These are phyloP conservation scores for Anthracocystis walkeri DNA, from an alignment of 1,284 basidiomycete species.

Conservation along the genomic window DNA sequence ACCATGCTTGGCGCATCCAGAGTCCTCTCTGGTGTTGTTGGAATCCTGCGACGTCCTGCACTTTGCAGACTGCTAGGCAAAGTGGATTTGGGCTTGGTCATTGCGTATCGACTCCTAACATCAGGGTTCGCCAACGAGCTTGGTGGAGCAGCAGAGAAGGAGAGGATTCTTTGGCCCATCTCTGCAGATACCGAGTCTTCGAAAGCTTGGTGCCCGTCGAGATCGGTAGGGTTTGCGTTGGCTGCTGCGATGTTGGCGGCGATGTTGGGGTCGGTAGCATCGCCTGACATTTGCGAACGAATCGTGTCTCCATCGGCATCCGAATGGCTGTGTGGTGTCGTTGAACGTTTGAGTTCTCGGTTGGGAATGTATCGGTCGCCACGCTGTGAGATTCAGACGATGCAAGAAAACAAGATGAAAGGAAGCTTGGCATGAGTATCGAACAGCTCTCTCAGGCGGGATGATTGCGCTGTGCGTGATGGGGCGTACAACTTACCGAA, in stretches of 20 bases:
- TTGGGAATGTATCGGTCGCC: slow-evolving; percentile 67
- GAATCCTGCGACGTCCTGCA: slow-evolving; percentile 78
- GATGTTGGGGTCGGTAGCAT: slow-evolving; percentile 46
- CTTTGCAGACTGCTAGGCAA: slow-evolving; percentile 62
- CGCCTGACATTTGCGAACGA: slow-evolving; percentile 36
- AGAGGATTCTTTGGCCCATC: slow-evolving; percentile 70
- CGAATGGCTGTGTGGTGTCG: slow-evolving; percentile 40
- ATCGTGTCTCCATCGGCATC: slow-evolving; percentile 59
- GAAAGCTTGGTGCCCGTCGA: slow-evolving; percentile 51
- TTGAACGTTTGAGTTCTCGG: slow-evolving; percentile 55
- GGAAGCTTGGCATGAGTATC: background rate
- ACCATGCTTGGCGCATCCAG: slow-evolving; percentile 94
- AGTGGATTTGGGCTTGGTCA: slow-evolving; percentile 58
- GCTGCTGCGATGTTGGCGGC: slow-evolving; percentile 55
- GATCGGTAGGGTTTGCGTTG: slow-evolving; percentile 56
- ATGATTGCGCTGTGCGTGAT: background rate
- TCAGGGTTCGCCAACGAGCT: slow-evolving; percentile 68
- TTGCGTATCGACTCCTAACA: slow-evolving; percentile 62
- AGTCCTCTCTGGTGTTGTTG: slow-evolving; percentile 86
- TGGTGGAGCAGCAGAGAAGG: slow-evolving; percentile 71
- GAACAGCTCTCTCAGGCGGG: background rate
- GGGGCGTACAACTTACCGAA: slow-evolving; percentile 18
- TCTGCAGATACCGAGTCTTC: slow-evolving; percentile 68
- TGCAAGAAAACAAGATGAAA: background rate
- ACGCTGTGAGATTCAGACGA: slow-evolving; percentile 30